phyloP scores from a whole-genome alignment of 2,329 filamentous ascomycete genomes.

The Aspergillus sp. region DNA sequence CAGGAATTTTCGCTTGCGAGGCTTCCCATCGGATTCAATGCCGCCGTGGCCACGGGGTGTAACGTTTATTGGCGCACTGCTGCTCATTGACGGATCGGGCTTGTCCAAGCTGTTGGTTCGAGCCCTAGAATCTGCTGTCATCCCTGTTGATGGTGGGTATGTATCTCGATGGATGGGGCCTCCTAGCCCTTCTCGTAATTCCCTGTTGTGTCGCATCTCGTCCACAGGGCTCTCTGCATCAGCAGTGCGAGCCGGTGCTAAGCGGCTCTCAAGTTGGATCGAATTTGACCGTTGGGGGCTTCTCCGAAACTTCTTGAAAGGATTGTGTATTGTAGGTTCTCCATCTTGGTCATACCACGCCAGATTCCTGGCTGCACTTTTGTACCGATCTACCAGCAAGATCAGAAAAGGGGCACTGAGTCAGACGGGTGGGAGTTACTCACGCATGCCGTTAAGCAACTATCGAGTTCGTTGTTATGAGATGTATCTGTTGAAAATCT shows the following conservation, averaged over 20 bases:
- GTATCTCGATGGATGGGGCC: constrained; percentile 26
- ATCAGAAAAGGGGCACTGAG: neutral
- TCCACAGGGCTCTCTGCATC: constrained; percentile 23
- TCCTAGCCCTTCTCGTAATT: constrained; percentile 26
- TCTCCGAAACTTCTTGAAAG: constrained; percentile 41
- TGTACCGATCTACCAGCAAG: constrained; percentile 37
- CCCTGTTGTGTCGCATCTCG: constrained; percentile 23
- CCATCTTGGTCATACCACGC: constrained; percentile 45
- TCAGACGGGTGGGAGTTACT: neutral
- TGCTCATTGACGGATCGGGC: constrained; percentile 25
- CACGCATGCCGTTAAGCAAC: neutral
- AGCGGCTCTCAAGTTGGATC: constrained; percentile 32
- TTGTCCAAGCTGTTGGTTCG: constrained; percentile 14
- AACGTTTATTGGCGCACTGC: constrained; percentile 33
- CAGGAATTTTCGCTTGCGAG: constrained; percentile 28
- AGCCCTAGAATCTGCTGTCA: constrained; percentile 18
- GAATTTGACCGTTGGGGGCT: constrained; percentile 28
- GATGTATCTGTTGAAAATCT: too few relatives aligned
- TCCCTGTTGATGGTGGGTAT: constrained; percentile 26
- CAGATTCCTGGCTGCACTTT: constrained; percentile 36
- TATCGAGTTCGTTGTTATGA: too few relatives aligned
- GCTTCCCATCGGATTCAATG: constrained; percentile 12
- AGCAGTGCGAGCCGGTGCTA: constrained; percentile 22
- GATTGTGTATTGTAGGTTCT: constrained; percentile 38
- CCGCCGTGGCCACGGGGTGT: constrained; percentile 18